Percentiles rank a stretch among this genome's conserved stretches.
These are phyloP conservation scores for Pleurotus pulmonarius DNA, from an alignment of 768 basidiomycete species.

Conservation along the genomic window DNA sequence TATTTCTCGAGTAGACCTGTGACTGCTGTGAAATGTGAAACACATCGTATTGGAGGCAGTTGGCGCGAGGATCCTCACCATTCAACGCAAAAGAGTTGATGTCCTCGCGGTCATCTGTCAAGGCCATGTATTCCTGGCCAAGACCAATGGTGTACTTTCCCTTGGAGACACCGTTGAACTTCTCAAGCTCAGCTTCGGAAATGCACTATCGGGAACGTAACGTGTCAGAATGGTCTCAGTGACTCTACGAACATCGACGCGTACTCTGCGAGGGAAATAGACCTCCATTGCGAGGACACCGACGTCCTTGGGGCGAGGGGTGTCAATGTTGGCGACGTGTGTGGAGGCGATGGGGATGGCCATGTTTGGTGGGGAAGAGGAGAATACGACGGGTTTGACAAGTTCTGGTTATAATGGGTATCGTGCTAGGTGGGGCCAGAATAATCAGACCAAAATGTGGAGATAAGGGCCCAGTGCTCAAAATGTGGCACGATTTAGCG, in stretches of 20 bases:
- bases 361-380: constrained; percentile 23
- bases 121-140: constrained; percentile 97
- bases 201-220: constrained; percentile 60
- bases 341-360: constrained; percentile 33
- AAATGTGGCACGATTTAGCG: constrained; percentile 12
- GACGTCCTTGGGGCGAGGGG: constrained; percentile 82
- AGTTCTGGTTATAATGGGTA: constrained; percentile 10
- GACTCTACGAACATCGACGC: constrained; percentile 23
- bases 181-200: constrained; percentile 92
- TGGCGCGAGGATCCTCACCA: constrained; percentile 39
- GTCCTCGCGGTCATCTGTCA: constrained; percentile 97
- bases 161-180: constrained; percentile 87
- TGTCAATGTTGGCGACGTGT: constrained; percentile 27
- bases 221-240: constrained; percentile 1
- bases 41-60: not conserved
- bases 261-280: constrained; percentile 89
- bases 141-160: constrained; percentile 99
- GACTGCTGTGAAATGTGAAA: constrained; percentile 56
- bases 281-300: constrained; percentile 92
- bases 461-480: constrained; percentile 2
- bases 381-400: constrained; percentile 11
- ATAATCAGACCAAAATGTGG: not conserved
- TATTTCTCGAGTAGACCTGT: constrained; percentile 87
- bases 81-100: constrained; percentile 97
- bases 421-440: not conserved